A percentile compares a stretch with the other conserved stretches of the same genome.
Evolutionary conservation across 768 basidiomycete species (phyloP).

Genomic region (Tulasnella sp.): DNA sequence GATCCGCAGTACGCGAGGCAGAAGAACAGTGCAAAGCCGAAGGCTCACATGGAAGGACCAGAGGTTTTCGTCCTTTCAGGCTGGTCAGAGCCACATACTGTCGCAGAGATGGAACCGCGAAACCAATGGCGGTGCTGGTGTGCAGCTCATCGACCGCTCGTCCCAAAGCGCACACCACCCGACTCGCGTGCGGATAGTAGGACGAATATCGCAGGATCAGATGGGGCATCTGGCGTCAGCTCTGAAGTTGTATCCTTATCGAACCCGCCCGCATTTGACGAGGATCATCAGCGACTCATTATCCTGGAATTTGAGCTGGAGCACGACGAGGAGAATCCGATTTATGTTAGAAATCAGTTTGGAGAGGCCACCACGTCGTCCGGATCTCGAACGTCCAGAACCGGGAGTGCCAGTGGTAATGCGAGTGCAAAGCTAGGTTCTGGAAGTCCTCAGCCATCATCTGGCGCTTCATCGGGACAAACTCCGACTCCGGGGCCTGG

Average conservation of each 20-base stretch:
- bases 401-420: constrained; percentile 5
- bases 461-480: constrained; percentile 10
- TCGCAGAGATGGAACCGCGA: constrained; percentile 28
- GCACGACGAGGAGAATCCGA: constrained; percentile 53
- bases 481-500: background rate
- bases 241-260: background rate
- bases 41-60: constrained; percentile 36
- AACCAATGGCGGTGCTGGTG: constrained; percentile 59
- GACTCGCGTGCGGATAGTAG: background rate
- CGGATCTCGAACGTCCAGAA: constrained; percentile 11
- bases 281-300: constrained; percentile 33
- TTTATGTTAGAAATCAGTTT: constrained; percentile 35
- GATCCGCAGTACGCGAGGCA: background rate
- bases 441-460: constrained; percentile 3
- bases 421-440: background rate
- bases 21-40: background rate
- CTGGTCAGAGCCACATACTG: constrained; percentile 54
- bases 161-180: background rate
- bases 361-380: background rate
- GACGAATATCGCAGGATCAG: background rate
- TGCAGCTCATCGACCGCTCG: constrained; percentile 43
- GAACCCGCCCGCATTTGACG: background rate
- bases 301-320: constrained; percentile 77
- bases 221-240: constrained; percentile 16
- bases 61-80: constrained; percentile 64